A percentile compares a stretch with the other conserved stretches of the same genome.
These are phyloP conservation scores for Rubia yunnanensis DNA, from an alignment of 257 asterid species.

Conservation along the genomic window DNA sequence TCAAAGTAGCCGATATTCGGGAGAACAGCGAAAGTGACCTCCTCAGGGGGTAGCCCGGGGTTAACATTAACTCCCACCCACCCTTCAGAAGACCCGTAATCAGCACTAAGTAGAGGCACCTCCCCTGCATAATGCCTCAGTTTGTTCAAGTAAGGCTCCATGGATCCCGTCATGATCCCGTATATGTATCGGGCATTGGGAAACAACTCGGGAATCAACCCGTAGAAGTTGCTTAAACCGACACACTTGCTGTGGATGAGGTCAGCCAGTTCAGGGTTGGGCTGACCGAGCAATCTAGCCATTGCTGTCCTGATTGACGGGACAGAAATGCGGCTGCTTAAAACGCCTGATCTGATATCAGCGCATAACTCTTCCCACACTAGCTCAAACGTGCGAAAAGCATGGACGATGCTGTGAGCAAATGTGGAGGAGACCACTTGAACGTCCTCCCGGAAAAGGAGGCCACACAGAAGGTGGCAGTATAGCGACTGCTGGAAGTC, in stretches of 20 bases:
- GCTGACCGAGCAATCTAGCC: slow-evolving; percentile 39
- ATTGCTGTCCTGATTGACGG: slow-evolving; percentile 63
- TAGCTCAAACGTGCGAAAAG: slow-evolving; percentile 71
- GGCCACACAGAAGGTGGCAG: slow-evolving; percentile 86
- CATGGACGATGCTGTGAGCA: slow-evolving; percentile 84
- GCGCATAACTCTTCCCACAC: slow-evolving; percentile 63
- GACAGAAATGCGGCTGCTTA: slow-evolving; percentile 51
- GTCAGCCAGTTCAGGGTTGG: slow-evolving; percentile 64
- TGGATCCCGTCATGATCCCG: slow-evolving; percentile 94
- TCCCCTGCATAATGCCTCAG: slow-evolving; percentile 83
- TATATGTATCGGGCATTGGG: slow-evolving; percentile 68
- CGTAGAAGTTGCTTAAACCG: slow-evolving; percentile 69
- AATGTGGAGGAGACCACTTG: slow-evolving; percentile 81
- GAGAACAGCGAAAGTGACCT: slow-evolving; percentile 63
- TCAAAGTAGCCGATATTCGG: slow-evolving; percentile 84
- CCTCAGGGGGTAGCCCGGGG: slow-evolving; percentile 65
- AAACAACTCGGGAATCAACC: slow-evolving; percentile 55
- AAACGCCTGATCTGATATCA: slow-evolving; percentile 61
- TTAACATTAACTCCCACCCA: slow-evolving; percentile 86
- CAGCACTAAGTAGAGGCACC: slow-evolving; percentile 71
- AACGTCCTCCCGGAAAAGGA: slow-evolving; percentile 53
- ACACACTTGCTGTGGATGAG: slow-evolving; percentile 29
- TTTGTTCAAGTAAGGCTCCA: slow-evolving; percentile 82
- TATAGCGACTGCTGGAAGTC: slow-evolving; percentile 80
- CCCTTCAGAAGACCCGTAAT: slow-evolving; percentile 93